Percentiles rank a stretch among this genome's conserved stretches.
phyloP scores from a whole-genome alignment of 345 rosid genomes.

The Moringa oleifera region DNA sequence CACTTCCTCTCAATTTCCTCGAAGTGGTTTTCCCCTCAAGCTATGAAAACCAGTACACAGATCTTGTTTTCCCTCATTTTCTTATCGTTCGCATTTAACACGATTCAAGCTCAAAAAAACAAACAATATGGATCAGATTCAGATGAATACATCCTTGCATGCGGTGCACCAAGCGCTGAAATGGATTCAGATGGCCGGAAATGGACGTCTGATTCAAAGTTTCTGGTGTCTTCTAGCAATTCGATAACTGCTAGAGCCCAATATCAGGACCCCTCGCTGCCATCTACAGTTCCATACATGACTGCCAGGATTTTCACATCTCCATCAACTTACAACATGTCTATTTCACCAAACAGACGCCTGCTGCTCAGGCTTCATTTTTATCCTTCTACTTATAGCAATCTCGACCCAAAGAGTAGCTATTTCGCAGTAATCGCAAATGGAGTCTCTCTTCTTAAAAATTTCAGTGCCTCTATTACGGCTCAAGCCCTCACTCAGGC shows the following conservation, averaged over 20 bases:
- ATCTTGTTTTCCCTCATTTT: slow-evolving; percentile 9
- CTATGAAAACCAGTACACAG: slow-evolving; percentile 19
- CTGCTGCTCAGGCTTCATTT: slow-evolving; percentile 47
- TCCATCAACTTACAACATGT: slow-evolving; percentile 33
- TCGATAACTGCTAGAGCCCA: slow-evolving; percentile 22
- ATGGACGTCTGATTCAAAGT: slow-evolving; percentile 41
- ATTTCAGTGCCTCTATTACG: slow-evolving; percentile 49
- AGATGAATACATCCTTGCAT: slow-evolving; percentile 23
- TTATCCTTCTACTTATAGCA: slow-evolving; percentile 34
- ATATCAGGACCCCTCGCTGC: slow-evolving; percentile 43
- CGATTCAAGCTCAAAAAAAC: slow-evolving; percentile 11
- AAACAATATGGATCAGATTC: slow-evolving; percentile 9
- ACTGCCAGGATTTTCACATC: slow-evolving; percentile 47
- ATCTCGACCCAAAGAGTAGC: slow-evolving; percentile 24
- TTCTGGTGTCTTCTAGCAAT: slow-evolving; percentile 20
- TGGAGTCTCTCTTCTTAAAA: slow-evolving; percentile 40
- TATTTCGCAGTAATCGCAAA: slow-evolving; percentile 30
- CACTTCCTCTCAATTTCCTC: slow-evolving; percentile 9
- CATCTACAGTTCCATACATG: slow-evolving; percentile 48
- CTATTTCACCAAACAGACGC: slow-evolving; percentile 23
- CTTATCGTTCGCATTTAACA: slow-evolving; percentile 5
- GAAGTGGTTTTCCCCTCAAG: not conserved
- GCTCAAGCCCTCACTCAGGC: slow-evolving; percentile 49
- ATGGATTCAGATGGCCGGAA: slow-evolving; percentile 33
- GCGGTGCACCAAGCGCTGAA: slow-evolving; percentile 32